Evolutionary conservation across 2,329 filamentous ascomycete genomes (phyloP).

Genomic region (Aspergillus pseudoviridinutans): DNA sequence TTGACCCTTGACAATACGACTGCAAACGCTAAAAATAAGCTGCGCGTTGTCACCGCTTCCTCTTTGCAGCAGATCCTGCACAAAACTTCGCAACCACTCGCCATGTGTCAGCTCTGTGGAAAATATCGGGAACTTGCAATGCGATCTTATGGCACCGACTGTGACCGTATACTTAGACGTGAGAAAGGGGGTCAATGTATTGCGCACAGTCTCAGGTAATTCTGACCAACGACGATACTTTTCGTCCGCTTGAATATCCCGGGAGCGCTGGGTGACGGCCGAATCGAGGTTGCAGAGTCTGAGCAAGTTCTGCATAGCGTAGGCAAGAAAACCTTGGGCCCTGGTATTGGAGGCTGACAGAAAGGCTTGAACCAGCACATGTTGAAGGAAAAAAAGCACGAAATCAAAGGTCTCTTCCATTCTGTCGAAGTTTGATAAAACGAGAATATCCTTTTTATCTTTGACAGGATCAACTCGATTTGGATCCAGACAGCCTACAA

Average conservation of each 20-base stretch:
- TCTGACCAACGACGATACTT: conserved; percentile 71
- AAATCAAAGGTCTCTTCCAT: conserved; percentile 80
- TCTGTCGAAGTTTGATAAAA: conserved; percentile 79
- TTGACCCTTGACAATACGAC: conserved; percentile 77
- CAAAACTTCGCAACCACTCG: conserved; percentile 76
- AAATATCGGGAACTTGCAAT: conserved; percentile 74
- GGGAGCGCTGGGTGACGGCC: conserved; percentile 49
- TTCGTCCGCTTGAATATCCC: conserved; percentile 54
- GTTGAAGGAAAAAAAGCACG: conserved; percentile 75
- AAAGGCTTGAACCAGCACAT: conserved; percentile 87
- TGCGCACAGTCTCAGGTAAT: conserved; percentile 72
- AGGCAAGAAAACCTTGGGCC: conserved; percentile 87
- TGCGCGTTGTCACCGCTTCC: conserved; percentile 69
- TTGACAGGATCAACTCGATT: conserved; percentile 79
- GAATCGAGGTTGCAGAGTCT: conserved; percentile 69
- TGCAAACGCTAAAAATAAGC: conserved; percentile 75
- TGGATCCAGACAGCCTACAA: conserved; percentile 87
- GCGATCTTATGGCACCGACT: conserved; percentile 51
- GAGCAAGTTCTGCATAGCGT: conserved; percentile 88
- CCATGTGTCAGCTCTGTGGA: conserved; percentile 63
- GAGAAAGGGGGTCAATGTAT: conserved; percentile 82
- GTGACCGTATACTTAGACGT: conserved; percentile 76
- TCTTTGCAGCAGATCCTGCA: conserved; percentile 75
- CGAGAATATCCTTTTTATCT: conserved; percentile 76
- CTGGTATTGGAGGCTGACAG: conserved; percentile 83